Evolutionary conservation across 2,329 filamentous ascomycete species (phyloP).

Genomic region (Colletotrichum scovillei): DNA sequence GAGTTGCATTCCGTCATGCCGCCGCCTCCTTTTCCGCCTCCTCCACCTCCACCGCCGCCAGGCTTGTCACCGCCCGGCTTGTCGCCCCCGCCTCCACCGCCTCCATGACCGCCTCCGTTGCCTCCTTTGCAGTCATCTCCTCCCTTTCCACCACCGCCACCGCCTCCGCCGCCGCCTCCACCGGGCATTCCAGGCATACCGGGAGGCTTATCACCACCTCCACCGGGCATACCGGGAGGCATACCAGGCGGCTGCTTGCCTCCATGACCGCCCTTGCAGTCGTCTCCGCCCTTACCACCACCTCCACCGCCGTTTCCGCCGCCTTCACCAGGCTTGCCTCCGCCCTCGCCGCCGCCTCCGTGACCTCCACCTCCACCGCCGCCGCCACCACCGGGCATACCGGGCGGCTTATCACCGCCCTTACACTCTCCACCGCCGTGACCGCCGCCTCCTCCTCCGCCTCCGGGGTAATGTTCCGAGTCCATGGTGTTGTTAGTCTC

Average conservation of each 20-base stretch:
- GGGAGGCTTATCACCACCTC: background rate
- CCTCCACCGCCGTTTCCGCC: background rate
- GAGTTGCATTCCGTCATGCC: conserved; percentile 42
- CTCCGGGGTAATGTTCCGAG: background rate
- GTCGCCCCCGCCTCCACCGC: background rate
- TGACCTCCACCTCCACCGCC: background rate
- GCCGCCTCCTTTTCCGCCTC: background rate
- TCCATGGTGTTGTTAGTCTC: background rate
- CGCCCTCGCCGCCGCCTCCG: background rate
- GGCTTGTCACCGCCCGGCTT: background rate
- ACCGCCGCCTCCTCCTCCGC: background rate
- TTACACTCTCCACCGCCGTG: background rate
- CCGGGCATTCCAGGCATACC: background rate
- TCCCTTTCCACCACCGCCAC: too few species aligned
- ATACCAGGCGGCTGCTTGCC: background rate
- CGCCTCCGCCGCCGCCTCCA: background rate
- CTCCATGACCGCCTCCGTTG: too few species aligned
- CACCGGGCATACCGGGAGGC: background rate
- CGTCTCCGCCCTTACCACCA: background rate
- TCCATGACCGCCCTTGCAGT: background rate
- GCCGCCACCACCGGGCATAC: background rate
- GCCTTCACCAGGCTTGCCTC: background rate
- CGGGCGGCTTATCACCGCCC: background rate
- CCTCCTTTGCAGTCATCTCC: too few species aligned
- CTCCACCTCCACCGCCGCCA: background rate